Evolutionary conservation across 2,329 filamentous ascomycete species (phyloP), one percentile per base, ranked within the genome.

Genomic region (Lasiodiplodia citricola): DNA sequence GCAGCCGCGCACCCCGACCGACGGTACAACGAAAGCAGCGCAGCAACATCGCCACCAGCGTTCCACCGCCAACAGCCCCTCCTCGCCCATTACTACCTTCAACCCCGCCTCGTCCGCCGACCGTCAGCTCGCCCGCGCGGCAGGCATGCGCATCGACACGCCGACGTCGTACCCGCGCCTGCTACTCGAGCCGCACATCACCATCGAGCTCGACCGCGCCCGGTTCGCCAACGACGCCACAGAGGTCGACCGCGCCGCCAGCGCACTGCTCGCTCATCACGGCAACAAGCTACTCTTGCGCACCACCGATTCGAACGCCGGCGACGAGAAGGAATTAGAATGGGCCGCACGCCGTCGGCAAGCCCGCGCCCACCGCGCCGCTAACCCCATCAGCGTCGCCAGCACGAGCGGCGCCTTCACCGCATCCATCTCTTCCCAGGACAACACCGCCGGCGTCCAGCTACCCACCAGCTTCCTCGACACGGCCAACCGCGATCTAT

Each of bases 91-190:
- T 13, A 4, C 2, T 13, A 5, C 55, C 4, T 51, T 62, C 58
- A 25, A 50, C 58, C 41, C 58, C 2, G 13, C 25, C 16, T 62
- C 58, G 4, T 35, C 58, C 10, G 25, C 41, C 6, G 58, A 62
- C 23, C 58, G 58, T 25, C 23, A 25, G 41, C 58, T 62, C 18
- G 58, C 58, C 14, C 58, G 58, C 58, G 31, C 58, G 4, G 58
- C 58, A 10, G 58, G 58, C 58, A 62, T 62, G 41, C 58, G 58
- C 58, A 35, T 62, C 41, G 58, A 62, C 58, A 62, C 41, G 16
- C 58, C 58, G 5, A 37, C 58, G 11, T 18, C 58, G 0, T 23
- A 62, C 58, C 58, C 25, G 0, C 58, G 58, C 8, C 58, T 62
- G 8, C 58, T 50, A 3, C 58, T 62, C 58, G 58, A 62, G 11